phyloP scores from a whole-genome alignment of 305 asterid genomes.

The Fraxinus greggii region DNA sequence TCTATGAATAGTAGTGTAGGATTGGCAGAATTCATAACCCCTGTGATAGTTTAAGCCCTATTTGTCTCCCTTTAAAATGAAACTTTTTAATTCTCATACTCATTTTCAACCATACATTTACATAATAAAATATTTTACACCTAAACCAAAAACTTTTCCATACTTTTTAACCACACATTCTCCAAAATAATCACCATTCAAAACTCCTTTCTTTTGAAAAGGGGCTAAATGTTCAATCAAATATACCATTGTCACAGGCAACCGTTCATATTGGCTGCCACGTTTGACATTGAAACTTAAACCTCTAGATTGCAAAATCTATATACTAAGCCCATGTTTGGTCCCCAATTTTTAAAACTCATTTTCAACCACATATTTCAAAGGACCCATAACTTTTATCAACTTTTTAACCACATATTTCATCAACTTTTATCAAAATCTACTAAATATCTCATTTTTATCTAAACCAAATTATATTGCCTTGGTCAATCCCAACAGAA shows the following conservation, averaged over 20 bases:
- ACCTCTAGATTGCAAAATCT: background rate
- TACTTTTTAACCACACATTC: background rate
- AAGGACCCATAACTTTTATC: background rate
- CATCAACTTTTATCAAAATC: background rate
- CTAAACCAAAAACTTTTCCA: background rate
- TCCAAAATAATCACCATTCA: background rate
- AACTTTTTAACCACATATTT: background rate
- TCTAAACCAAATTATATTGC: background rate
- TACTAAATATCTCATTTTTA: background rate
- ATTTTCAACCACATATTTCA: background rate
- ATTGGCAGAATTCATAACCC: background rate
- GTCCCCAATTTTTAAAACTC: background rate
- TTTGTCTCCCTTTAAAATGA: background rate
- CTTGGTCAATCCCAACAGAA: constrained; percentile 15
- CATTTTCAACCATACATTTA: background rate
- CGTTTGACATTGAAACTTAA: constrained; percentile 28
- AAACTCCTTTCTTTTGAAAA: background rate
- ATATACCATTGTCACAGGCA: background rate
- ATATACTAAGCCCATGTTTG: background rate
- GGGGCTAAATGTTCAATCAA: background rate
- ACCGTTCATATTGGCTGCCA: constrained; percentile 40
- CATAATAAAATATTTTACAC: background rate
- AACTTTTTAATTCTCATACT: background rate
- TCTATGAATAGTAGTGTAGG: background rate
- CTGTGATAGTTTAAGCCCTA: background rate